Conservation (phyloP, 805 yeast genomes). For the Martiniozyma abietophila region DNA sequence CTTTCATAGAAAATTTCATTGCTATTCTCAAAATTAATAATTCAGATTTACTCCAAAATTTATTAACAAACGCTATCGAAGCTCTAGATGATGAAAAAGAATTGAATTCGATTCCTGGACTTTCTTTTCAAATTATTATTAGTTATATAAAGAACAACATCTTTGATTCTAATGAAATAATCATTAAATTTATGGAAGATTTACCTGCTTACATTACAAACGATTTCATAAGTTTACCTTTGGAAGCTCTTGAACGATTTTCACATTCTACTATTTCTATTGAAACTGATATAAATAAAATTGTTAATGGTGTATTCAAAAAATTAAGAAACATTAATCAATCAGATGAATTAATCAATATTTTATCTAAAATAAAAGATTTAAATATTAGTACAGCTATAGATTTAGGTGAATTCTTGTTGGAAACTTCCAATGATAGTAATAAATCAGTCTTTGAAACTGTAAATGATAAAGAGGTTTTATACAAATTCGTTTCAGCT, state of each 20-base stretch:
- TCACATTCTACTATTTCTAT: slow-evolving; percentile 10
- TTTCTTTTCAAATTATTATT: slow-evolving; percentile 23
- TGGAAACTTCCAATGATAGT: slow-evolving; percentile 6
- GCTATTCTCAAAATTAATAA: slow-evolving; percentile 12
- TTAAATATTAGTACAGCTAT: slow-evolving; percentile 11
- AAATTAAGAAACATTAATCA: slow-evolving; percentile 3
- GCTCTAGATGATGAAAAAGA: slow-evolving; percentile 20
- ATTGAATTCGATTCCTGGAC: slow-evolving; percentile 11
- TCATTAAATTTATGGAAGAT: slow-evolving; percentile 27
- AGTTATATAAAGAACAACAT: slow-evolving; percentile 20
- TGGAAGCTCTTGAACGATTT: slow-evolving; percentile 26
- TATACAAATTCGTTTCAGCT: slow-evolving; percentile 27
- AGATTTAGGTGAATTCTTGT: slow-evolving; percentile 6
- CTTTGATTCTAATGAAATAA: slow-evolving; percentile 15
- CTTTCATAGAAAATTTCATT: slow-evolving; percentile 20
- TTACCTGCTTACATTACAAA: slow-evolving; percentile 28
- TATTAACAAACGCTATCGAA: slow-evolving; percentile 21
- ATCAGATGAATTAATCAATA: slow-evolving; percentile 3
- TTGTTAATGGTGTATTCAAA: slow-evolving; percentile 6
- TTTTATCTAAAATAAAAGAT: slow-evolving; percentile 7
- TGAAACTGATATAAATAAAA: background rate
- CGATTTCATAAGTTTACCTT: slow-evolving; percentile 23
- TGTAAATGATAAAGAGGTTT: slow-evolving; percentile 9
- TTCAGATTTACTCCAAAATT: slow-evolving; percentile 15
- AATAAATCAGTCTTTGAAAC: slow-evolving; percentile 19